Percentiles rank a stretch among this genome's conserved stretches.
Evolutionary conservation across 345 rosid species (phyloP).

Genomic region (Eucalyptus marginata): DNA sequence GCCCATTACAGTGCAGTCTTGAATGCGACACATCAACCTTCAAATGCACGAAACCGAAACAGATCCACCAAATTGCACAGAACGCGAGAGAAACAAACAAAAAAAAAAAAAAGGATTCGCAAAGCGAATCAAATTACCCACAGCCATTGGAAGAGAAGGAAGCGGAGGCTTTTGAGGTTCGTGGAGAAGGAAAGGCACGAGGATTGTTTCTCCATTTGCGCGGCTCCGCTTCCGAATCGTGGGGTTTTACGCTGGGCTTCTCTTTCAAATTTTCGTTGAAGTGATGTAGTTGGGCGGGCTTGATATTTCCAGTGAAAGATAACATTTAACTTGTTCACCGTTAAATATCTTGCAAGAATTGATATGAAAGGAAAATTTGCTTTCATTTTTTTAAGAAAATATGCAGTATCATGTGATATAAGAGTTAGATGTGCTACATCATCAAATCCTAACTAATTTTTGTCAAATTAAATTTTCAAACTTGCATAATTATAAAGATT

Average conservation of each 20-base stretch:
- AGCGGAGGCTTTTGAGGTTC: not conserved
- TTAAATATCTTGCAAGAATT: not conserved
- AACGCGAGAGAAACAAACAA: not conserved
- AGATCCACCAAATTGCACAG: not conserved
- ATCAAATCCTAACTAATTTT: not conserved
- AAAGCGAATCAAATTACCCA: not conserved
- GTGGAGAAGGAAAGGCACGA: not conserved
- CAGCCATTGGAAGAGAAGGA: not conserved
- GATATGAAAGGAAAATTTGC: not conserved
- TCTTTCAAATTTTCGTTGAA: not conserved
- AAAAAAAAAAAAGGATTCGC: not conserved
- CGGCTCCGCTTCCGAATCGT: not conserved
- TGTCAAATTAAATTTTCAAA: not conserved
- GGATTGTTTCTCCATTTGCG: not conserved
- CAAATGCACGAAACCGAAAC: not conserved
- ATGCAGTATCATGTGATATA: not conserved
- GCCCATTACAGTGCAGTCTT: not conserved
- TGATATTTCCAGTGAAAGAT: not conserved
- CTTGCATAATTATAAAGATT: not conserved
- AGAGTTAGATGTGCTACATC: not conserved
- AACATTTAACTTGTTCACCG: not conserved
- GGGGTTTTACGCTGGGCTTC: not conserved
- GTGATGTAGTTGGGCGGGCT: not conserved
- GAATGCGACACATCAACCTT: not conserved
- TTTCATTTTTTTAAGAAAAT: too few species aligned